Conservation (phyloP, 2,329 filamentous ascomycete genomes). For the Pyrenochaeta sp. region DNA sequence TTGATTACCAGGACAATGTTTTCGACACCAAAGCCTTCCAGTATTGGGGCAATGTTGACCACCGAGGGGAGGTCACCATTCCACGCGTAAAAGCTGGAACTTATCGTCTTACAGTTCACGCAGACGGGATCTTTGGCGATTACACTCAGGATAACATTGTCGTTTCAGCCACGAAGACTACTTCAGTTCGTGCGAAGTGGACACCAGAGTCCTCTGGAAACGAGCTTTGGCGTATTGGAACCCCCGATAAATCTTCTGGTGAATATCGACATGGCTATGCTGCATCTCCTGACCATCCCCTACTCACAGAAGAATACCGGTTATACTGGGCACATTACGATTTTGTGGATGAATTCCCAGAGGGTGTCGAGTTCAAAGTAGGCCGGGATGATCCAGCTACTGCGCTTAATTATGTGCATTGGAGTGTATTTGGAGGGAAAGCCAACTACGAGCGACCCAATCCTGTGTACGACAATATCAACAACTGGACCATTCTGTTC, state of each 20-base stretch:
- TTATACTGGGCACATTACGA: constrained; percentile 69
- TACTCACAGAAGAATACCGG: constrained; percentile 63
- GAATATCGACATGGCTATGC: constrained; percentile 67
- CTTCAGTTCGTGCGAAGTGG: constrained; percentile 54
- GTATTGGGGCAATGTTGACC: constrained; percentile 63
- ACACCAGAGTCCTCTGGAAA: constrained; percentile 61
- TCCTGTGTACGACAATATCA: constrained; percentile 50
- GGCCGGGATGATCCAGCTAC: constrained; percentile 58
- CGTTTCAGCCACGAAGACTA: constrained; percentile 52
- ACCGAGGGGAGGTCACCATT: constrained; percentile 60
- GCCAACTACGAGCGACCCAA: constrained; percentile 57
- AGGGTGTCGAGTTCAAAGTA: constrained; percentile 65
- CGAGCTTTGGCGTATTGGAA: constrained; percentile 69
- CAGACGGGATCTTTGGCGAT: constrained; percentile 67
- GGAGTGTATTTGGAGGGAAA: constrained; percentile 67
- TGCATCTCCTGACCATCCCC: constrained; percentile 57
- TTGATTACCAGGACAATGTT: constrained; percentile 67
- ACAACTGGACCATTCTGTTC: constrained; percentile 24
- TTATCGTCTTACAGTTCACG: constrained; percentile 69
- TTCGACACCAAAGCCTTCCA: constrained; percentile 63
- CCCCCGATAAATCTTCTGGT: constrained; percentile 66
- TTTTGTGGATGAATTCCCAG: constrained; percentile 65
- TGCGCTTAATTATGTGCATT: constrained; percentile 70
- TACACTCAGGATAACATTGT: constrained; percentile 61
- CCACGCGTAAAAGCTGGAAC: constrained; percentile 63